phyloP scores from a whole-genome alignment of 805 yeast species.

The Yamadazyma olivae region DNA sequence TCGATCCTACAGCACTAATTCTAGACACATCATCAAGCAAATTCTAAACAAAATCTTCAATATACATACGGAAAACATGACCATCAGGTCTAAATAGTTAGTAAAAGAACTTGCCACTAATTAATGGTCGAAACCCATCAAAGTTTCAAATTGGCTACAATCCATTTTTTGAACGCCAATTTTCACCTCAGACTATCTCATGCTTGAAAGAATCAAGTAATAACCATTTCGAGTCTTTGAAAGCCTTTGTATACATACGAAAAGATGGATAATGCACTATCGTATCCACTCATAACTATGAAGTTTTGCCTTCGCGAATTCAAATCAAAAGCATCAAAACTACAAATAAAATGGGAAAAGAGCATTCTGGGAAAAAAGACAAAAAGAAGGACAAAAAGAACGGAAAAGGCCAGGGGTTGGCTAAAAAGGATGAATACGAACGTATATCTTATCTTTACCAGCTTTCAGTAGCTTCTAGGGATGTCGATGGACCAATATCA shows the following conservation, averaged over 20 bases:
- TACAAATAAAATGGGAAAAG: background rate
- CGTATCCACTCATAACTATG: constrained; percentile 97
- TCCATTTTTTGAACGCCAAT: too few relatives aligned
- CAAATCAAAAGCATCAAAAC: background rate
- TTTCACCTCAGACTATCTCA: too few relatives aligned
- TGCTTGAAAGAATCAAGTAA: too few relatives aligned
- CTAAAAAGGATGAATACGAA: constrained; percentile 57
- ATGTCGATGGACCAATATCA: constrained; percentile 42
- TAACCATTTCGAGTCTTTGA: too few relatives aligned
- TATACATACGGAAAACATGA: constrained; percentile 84
- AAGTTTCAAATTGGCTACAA: too few relatives aligned
- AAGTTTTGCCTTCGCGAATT: background rate
- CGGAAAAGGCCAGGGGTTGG: constrained; percentile 31
- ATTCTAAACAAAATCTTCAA: too few relatives aligned
- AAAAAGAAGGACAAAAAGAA: constrained; percentile 9
- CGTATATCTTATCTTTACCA: constrained; percentile 61
- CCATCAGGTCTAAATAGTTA: constrained; percentile 85
- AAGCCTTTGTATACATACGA: constrained; percentile 55
- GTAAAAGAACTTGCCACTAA: constrained; percentile 11
- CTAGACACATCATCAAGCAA: too few relatives aligned
- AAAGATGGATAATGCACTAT: constrained; percentile 95
- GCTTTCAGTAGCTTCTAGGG: constrained; percentile 37
- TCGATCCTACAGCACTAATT: too few relatives aligned
- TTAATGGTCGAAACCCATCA: too few relatives aligned
- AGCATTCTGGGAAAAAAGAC: too few relatives aligned